These are phyloP conservation scores for Galerina sulciceps DNA, from an alignment of 768 basidiomycete genomes.

Conservation along the genomic window DNA sequence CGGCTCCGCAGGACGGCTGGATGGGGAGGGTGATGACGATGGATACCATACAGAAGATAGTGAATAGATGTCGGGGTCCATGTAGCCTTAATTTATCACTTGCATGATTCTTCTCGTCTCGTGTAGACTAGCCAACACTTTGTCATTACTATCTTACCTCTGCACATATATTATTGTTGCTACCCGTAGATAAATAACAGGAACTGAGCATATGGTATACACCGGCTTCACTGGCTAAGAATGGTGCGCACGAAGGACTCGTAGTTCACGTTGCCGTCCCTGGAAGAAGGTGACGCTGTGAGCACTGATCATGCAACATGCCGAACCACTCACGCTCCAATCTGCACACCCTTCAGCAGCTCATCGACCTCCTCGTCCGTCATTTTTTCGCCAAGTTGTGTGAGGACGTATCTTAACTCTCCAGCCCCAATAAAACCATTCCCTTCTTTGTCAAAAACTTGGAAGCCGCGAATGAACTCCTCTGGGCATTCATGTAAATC, in stretches of 20 bases:
- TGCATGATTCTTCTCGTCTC: background rate
- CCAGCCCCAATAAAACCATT: constrained; percentile 92
- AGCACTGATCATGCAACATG: constrained; percentile 1
- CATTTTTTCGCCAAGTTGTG: constrained; percentile 99
- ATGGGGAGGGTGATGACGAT: constrained; percentile 46
- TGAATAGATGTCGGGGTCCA: constrained; percentile 21
- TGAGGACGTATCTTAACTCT: constrained; percentile 91
- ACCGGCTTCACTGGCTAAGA: constrained; percentile 68
- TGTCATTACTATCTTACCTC: constrained; percentile 6
- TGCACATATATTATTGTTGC: constrained; percentile 1
- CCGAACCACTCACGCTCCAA: constrained; percentile 71
- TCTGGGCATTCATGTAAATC: constrained; percentile 48
- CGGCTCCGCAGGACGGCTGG: constrained; percentile 12
- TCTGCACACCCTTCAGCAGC: constrained; percentile 92
- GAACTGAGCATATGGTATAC: background rate
- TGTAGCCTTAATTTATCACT: background rate
- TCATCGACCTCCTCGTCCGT: constrained; percentile 97
- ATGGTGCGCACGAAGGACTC: constrained; percentile 96
- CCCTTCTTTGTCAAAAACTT: constrained; percentile 97
- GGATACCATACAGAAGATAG: constrained; percentile 62
- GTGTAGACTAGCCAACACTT: background rate
- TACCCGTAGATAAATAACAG: constrained; percentile 2
- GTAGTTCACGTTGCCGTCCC: constrained; percentile 97
- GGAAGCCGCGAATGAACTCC: constrained; percentile 99
- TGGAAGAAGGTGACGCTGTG: constrained; percentile 30